Conservation (phyloP, 1,139 yeast genomes). For the Kodamaea ohmeri region DNA sequence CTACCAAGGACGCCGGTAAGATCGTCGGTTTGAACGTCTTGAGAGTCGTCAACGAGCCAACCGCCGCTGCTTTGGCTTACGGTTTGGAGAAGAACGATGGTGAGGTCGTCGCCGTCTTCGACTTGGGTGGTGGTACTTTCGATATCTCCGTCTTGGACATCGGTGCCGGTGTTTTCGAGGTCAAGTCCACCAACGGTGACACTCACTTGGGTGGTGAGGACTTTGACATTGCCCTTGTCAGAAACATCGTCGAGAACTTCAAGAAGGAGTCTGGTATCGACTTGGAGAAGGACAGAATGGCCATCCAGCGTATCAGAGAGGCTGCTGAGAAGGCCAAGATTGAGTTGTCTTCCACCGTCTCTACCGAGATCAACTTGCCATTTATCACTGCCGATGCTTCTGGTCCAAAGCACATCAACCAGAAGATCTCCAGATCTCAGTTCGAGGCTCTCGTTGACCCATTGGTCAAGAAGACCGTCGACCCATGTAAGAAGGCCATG, state of each 20-base stretch:
- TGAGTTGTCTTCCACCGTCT: constrained; percentile 89
- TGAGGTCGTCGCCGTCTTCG: constrained; percentile 79
- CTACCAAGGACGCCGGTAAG: constrained; percentile 98
- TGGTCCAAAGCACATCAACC: constrained; percentile 98
- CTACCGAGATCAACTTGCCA: constrained; percentile 95
- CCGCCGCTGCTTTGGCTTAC: constrained; percentile 98
- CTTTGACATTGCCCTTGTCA: constrained; percentile 79
- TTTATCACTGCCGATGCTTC: constrained; percentile 94
- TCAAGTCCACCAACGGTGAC: constrained; percentile 85
- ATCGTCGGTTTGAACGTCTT: constrained; percentile 94
- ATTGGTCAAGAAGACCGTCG: constrained; percentile 86
- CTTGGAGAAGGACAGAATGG: constrained; percentile 92
- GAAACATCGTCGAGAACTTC: constrained; percentile 88
- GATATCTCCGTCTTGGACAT: constrained; percentile 83
- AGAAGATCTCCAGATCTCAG: constrained; percentile 89
- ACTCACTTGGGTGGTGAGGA: constrained; percentile 93
- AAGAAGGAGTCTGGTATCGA: constrained; percentile 91
- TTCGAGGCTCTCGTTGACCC: constrained; percentile 90
- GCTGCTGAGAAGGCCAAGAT: constrained; percentile 99
- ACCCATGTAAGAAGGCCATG: constrained; percentile 97
- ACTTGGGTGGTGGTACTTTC: constrained; percentile 88
- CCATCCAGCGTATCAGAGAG: constrained; percentile 98
- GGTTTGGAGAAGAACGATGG: constrained; percentile 86
- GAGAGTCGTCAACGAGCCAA: constrained; percentile 98
- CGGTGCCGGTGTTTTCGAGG: constrained; percentile 87